Evolutionary conservation across 352 stramenopile genomes (phyloP), one percentile per base, ranked within the genome.

Genomic region (Phytophthora brassicae): DNA sequence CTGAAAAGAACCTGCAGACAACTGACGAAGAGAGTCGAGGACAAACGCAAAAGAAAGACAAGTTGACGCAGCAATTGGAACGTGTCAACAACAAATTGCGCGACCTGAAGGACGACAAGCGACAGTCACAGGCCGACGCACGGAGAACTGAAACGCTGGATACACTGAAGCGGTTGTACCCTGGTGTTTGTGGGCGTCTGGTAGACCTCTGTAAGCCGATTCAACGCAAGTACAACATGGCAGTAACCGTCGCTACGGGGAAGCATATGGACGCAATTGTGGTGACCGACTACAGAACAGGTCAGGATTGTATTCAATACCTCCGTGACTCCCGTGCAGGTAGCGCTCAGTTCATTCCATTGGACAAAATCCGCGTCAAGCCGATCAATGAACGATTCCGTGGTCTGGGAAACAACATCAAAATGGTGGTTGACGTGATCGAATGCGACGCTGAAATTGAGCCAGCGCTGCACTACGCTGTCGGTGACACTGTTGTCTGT

Each of bases 171-270:
- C 74, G 74, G 41, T 85, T 86, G n/a, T 97, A 94, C 64, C 88
- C 89, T 51, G 84, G 96, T 29, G 97, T 99, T 26, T 85, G 89
- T 23, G 97, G 98, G 3, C 89, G 97, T 16, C 74, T 99, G 0
- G 94, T 99, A 0, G 96, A 99, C 66, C 70, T 99, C 6, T 99
- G 96, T 79, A 97, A 96, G 42, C 97, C 98, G 0, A 90, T 94
- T 17, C 94, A 99, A 66, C 79, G 94, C 31, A 95, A 97, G 58
- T 99, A 98, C 79, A 98, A 98, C 71, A 88, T 99, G 69, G 97
- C 97, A 20, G 94, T 99, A 19, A 98, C 95, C 0, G 94, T 99
- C 2, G 97, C 97, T 24, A 97, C 92, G n/a, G 97, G 97, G 43
- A 99, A 98, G 53, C 90, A 99, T 75, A 98, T 99, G 94, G 97